A percentile compares a stretch with the other conserved stretches of the same genome.
phyloP scores from a whole-genome alignment of 1,139 yeast species.

The Yamadazyma triangularis region DNA sequence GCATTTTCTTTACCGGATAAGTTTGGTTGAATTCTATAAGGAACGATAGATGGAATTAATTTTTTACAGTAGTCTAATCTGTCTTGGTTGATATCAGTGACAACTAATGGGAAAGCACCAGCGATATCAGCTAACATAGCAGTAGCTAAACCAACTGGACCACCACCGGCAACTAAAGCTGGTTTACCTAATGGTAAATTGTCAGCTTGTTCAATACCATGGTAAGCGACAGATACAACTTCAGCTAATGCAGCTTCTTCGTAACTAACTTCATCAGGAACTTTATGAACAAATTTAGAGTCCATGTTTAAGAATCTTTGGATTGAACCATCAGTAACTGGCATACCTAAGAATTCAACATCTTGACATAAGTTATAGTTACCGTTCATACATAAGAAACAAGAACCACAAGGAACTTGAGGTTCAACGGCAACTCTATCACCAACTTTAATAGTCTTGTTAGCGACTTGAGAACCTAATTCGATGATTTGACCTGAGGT shows the following conservation, averaged over 20 bases:
- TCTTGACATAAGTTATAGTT: slow-evolving; percentile 61
- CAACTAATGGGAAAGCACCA: slow-evolving; percentile 69
- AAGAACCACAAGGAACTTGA: slow-evolving; percentile 64
- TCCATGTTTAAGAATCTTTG: slow-evolving; percentile 16
- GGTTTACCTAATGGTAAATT: slow-evolving; percentile 66
- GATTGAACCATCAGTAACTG: slow-evolving; percentile 13
- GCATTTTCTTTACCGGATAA: slow-evolving; percentile 34
- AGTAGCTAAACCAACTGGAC: slow-evolving; percentile 85
- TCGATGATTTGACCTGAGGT: slow-evolving; percentile 27
- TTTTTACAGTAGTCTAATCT: slow-evolving; percentile 57
- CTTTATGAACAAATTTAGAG: slow-evolving; percentile 15
- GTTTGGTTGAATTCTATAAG: slow-evolving; percentile 33
- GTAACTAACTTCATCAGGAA: slow-evolving; percentile 24
- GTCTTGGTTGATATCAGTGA: slow-evolving; percentile 59
- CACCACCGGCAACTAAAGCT: slow-evolving; percentile 84
- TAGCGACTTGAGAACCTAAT: slow-evolving; percentile 22
- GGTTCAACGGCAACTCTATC: slow-evolving; percentile 43
- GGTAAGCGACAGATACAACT: slow-evolving; percentile 29
- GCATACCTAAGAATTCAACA: slow-evolving; percentile 16
- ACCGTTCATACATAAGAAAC: slow-evolving; percentile 66
- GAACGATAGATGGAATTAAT: slow-evolving; percentile 54
- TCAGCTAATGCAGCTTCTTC: slow-evolving; percentile 32
- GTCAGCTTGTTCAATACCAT: slow-evolving; percentile 32
- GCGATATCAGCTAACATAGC: slow-evolving; percentile 77
- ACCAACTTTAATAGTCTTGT: slow-evolving; percentile 21